Conservation (phyloP, 2,329 filamentous ascomycete species). For the Phaeosphaeriaceae sp. region DNA sequence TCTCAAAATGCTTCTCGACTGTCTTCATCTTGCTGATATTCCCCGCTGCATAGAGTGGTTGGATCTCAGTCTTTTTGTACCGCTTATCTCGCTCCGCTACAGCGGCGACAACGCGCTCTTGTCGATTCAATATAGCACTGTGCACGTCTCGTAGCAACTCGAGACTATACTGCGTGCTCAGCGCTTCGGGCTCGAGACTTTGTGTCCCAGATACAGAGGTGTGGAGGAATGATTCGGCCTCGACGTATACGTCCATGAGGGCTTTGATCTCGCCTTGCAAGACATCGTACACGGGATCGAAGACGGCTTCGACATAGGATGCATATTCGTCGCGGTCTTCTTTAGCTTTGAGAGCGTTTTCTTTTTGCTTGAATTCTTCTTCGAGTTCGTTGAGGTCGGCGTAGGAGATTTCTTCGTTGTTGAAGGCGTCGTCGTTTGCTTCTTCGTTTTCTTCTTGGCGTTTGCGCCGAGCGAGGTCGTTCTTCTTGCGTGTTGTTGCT, state of each 20-base stretch:
- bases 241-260: constrained; percentile 57
- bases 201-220: constrained; percentile 32
- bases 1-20: constrained; percentile 54
- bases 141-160: constrained; percentile 54
- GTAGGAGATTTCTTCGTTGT: constrained; percentile 65
- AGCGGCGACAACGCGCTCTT: constrained; percentile 59
- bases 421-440: constrained; percentile 63
- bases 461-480: constrained; percentile 57
- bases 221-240: constrained; percentile 35
- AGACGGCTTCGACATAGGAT: constrained; percentile 59
- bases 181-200: constrained; percentile 23
- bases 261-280: constrained; percentile 59
- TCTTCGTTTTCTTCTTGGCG: constrained; percentile 62
- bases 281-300: constrained; percentile 58
- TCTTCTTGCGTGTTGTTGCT: constrained; percentile 52
- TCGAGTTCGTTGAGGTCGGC: constrained; percentile 64
- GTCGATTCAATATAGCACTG: constrained; percentile 57
- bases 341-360: constrained; percentile 59
- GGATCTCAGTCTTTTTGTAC: constrained; percentile 63
- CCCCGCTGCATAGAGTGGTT: constrained; percentile 60
- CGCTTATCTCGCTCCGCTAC: constrained; percentile 63
- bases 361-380: constrained; percentile 62
- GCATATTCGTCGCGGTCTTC: constrained; percentile 63
- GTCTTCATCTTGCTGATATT: constrained; percentile 60
- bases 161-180: constrained; percentile 32